Evolutionary conservation across 169 alveolate species (phyloP).

Genomic region (Perkinsus chesapeaki): DNA sequence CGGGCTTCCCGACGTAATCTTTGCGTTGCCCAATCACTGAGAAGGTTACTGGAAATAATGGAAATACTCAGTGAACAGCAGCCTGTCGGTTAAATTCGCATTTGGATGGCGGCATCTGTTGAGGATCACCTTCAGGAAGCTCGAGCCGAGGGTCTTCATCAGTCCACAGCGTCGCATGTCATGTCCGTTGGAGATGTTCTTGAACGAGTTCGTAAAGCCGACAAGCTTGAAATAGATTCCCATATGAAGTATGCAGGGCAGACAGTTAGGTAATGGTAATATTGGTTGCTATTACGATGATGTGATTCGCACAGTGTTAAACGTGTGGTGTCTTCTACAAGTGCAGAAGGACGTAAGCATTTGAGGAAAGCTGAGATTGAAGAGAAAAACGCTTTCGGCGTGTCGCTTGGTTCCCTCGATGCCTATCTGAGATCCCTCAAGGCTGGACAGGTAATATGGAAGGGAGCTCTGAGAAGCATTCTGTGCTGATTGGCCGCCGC

Average conservation of each 20-base stretch:
- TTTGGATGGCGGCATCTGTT: not conserved
- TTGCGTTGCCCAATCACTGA: too few relatives aligned
- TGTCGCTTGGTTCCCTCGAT: not conserved
- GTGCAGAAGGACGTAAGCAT: not conserved
- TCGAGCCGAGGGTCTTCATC: not conserved
- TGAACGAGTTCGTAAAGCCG: not conserved
- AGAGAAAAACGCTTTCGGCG: not conserved
- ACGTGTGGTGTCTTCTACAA: not conserved
- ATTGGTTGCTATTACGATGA: not conserved
- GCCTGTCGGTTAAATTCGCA: too few relatives aligned
- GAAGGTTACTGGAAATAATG: too few relatives aligned
- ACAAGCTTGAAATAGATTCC: not conserved
- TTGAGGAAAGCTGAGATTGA: not conserved
- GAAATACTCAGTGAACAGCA: too few relatives aligned
- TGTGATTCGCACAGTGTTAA: not conserved
- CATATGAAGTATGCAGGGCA: not conserved
- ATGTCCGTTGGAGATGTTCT: not conserved
- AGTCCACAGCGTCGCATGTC: not conserved
- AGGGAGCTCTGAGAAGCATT: too few relatives aligned
- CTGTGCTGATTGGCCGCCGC: too few relatives aligned
- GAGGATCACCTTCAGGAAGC: not conserved
- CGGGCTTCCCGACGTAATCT: too few relatives aligned
- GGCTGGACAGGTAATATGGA: not conserved
- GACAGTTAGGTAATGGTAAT: not conserved
- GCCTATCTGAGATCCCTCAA: not conserved